Evolutionary conservation across 805 yeast species (phyloP).

Genomic region (Yamadazyma tumulicola): DNA sequence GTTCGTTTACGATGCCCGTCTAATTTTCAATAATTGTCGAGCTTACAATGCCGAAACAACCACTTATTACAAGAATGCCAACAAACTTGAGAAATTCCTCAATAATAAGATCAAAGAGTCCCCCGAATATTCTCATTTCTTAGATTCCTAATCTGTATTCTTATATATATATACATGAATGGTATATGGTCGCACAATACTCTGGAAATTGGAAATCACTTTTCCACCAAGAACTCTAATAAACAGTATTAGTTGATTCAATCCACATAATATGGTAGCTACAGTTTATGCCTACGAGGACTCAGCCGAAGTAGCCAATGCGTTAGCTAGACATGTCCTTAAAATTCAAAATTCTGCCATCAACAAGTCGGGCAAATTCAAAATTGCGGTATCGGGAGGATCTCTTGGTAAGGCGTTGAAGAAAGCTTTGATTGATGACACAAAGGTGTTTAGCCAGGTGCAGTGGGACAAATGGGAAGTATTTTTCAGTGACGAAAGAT

Average conservation of each 20-base stretch:
- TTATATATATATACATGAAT: too few species aligned
- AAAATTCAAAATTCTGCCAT: slow-evolving; percentile 61
- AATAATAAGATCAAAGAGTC: slow-evolving; percentile 77
- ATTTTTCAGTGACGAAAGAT: slow-evolving; percentile 86
- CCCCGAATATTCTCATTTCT: slow-evolving; percentile 84
- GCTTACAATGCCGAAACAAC: slow-evolving; percentile 91
- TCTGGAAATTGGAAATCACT: too few species aligned
- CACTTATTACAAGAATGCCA: slow-evolving; percentile 93
- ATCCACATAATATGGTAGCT: too few species aligned
- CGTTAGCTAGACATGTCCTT: slow-evolving; percentile 63
- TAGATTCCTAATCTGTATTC: too few species aligned
- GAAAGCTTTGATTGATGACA: slow-evolving; percentile 62
- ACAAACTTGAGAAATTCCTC: slow-evolving; percentile 86
- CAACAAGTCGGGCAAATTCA: slow-evolving; percentile 44
- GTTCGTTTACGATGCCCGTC: slow-evolving; percentile 81
- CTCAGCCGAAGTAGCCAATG: slow-evolving; percentile 56
- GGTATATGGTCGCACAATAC: too few species aligned
- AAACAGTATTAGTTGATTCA: too few species aligned
- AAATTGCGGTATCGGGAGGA: slow-evolving; percentile 88
- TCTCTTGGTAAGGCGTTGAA: slow-evolving; percentile 74
- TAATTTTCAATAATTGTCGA: slow-evolving; percentile 88
- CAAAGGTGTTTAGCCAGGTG: slow-evolving; percentile 39
- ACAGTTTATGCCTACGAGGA: slow-evolving; percentile 49
- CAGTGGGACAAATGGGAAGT: slow-evolving; percentile 77
- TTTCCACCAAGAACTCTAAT: too few species aligned